These are phyloP conservation scores for Persicaria tinctoria DNA, from an alignment of 148 eudicot genomes.

Conservation along the genomic window DNA sequence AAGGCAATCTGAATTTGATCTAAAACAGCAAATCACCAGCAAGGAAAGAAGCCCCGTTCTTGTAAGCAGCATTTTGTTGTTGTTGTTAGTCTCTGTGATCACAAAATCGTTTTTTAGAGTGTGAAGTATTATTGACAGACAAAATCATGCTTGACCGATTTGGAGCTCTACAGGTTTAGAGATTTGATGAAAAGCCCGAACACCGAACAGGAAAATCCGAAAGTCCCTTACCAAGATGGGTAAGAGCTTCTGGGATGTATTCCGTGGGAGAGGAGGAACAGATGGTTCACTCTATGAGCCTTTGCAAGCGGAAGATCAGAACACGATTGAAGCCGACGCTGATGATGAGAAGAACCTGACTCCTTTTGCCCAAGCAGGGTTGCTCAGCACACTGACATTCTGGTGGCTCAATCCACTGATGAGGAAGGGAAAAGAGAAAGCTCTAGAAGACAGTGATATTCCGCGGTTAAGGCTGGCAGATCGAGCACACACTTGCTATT, in stretches of 20 bases:
- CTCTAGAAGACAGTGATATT: slow-evolving; percentile 36
- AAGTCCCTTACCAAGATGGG: background rate
- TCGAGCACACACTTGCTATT: slow-evolving; percentile 36
- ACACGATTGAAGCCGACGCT: background rate
- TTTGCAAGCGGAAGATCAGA: slow-evolving; percentile 17
- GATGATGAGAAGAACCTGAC: slow-evolving; percentile 19
- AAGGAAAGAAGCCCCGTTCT: too few species aligned
- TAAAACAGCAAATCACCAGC: too few species aligned
- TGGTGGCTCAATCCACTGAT: slow-evolving; percentile 63
- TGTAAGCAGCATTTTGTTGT: too few species aligned
- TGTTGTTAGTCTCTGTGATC: background rate
- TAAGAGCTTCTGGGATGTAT: background rate
- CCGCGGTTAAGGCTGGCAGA: slow-evolving; percentile 37
- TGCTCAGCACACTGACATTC: slow-evolving; percentile 43
- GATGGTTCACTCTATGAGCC: slow-evolving; percentile 18
- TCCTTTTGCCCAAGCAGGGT: slow-evolving; percentile 34
- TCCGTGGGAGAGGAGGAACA: background rate
- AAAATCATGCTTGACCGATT: background rate
- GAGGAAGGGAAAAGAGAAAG: slow-evolving; percentile 38
- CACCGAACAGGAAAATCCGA: background rate
- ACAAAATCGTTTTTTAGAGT: background rate
- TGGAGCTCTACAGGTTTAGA: background rate
- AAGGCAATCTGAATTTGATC: too few species aligned
- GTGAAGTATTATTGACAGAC: too few species aligned
- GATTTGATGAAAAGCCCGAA: background rate